These are phyloP conservation scores for Terfezia claveryi DNA, from an alignment of 495 filamentous ascomycete genomes.

Conservation along the genomic window DNA sequence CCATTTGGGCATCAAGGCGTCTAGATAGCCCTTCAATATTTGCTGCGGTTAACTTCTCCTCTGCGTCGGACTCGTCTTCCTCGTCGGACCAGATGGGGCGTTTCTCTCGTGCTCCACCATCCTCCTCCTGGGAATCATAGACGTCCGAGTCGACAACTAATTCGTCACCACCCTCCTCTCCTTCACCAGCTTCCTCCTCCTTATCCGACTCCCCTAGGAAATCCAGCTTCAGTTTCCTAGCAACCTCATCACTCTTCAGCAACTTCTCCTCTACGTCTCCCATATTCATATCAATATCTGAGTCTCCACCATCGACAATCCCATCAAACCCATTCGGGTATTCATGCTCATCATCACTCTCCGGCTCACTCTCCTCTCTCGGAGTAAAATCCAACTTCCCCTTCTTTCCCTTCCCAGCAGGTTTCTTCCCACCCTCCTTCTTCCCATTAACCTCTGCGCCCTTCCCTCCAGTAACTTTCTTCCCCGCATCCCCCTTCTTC, in stretches of 20 bases:
- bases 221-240: background rate
- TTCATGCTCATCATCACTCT: constrained; percentile 26
- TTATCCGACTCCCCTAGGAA: constrained; percentile 16
- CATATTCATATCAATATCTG: constrained; percentile 30
- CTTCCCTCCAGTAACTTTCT: constrained; percentile 21
- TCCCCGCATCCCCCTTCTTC: constrained; percentile 18
- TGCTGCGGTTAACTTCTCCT: constrained; percentile 80
- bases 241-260: background rate
- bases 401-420: constrained; percentile 20
- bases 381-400: constrained; percentile 13
- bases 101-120: constrained; percentile 20
- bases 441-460: constrained; percentile 19
- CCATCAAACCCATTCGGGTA: constrained; percentile 13
- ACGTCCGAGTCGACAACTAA: constrained; percentile 29
- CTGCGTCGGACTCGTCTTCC: constrained; percentile 69
- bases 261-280: constrained; percentile 23
- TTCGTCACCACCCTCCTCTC: constrained; percentile 33
- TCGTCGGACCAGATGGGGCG: constrained; percentile 79
- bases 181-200: constrained; percentile 20
- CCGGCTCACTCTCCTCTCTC: constrained; percentile 19
- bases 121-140: constrained; percentile 52
- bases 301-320: constrained; percentile 23
- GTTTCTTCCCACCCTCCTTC: constrained; percentile 13
- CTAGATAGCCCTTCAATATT: constrained; percentile 83
- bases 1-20: constrained; percentile 49